phyloP scores from a whole-genome alignment of 768 basidiomycete species.

The Lactifluus volemus region DNA sequence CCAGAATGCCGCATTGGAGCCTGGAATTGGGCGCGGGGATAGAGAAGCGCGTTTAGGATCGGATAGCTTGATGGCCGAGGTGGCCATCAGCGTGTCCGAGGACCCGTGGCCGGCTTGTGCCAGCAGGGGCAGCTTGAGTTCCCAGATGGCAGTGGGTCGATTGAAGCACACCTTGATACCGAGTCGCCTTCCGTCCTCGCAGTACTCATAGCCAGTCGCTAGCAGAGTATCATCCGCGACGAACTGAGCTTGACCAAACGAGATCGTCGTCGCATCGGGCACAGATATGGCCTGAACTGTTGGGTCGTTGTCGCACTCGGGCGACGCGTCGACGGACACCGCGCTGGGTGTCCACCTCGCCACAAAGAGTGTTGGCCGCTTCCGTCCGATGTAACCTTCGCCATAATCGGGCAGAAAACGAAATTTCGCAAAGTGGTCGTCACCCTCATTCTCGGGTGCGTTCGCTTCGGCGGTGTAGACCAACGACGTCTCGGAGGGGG shows the following conservation, averaged over 20 bases:
- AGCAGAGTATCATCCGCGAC: slow-evolving; percentile 18
- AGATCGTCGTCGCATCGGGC: background rate
- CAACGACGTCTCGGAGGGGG: slow-evolving; percentile 16
- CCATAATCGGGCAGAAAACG: slow-evolving; percentile 16
- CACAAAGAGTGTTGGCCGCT: slow-evolving; percentile 15
- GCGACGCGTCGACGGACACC: background rate
- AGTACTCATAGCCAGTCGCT: slow-evolving; percentile 24
- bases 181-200: slow-evolving; percentile 24
- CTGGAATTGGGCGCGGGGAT: slow-evolving; percentile 19
- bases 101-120: background rate
- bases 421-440: slow-evolving; percentile 15
- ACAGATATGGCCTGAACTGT: slow-evolving; percentile 1
- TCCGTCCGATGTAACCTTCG: slow-evolving; percentile 12
- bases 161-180: slow-evolving; percentile 28
- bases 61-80: slow-evolving; percentile 7
- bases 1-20: slow-evolving; percentile 21
- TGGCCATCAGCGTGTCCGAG: background rate
- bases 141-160: slow-evolving; percentile 24
- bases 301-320: background rate
- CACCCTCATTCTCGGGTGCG: slow-evolving; percentile 3
- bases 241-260: slow-evolving; percentile 18
- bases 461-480: slow-evolving; percentile 19
- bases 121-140: slow-evolving; percentile 16
- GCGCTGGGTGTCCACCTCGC: background rate
- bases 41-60: slow-evolving; percentile 12